Evolutionary conservation across 495 filamentous ascomycete genomes (phyloP), one percentile per base, ranked within the genome.

Genomic region (Entonaema liquescens): DNA sequence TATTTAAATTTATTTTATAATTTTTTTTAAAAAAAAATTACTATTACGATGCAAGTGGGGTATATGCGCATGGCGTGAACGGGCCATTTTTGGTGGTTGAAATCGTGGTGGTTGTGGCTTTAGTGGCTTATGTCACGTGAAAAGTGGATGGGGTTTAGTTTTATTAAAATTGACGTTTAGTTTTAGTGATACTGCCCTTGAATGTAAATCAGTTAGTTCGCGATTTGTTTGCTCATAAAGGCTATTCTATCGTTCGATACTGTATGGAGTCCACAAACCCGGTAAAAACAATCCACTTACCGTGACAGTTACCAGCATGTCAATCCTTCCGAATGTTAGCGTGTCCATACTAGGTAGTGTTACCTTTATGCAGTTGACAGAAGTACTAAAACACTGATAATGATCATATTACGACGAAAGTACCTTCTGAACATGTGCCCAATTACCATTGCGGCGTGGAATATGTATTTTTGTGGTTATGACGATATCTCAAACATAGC

Each of bases 261-360:
- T 53, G 49, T 53, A 53, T 29, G 49, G 49, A 53, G 23, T 53
- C 23, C 12, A 12, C 1, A n/a, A 53, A 29, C 49, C 26, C 25
- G 49, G 49, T 29, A 53, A 53, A 11, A n/a, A n/a, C n/a, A 13
- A 21, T 53, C 23, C 49, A 53, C 49, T 28, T 53, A 29, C 49
- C 49, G 49, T 29, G 25, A 53, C 15, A 15, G 29, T 2, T 8
- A 35, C 53, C 29, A 36, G 53, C 53, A 56, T 56, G 8, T 12
- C 28, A 56, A 56, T 56, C 53, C 53, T 56, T 19, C 53, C 53
- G 17, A 1, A 21, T 6, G 28, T 19, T 56, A 56, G 53, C 29
- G 53, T 35, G 5, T 29, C 53, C 50, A 23, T 47, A 47, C 8
- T 21, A 2, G n/a, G n/a, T n/a, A n/a, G n/a, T 9, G 17, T 21